Base-by-base conservation (phyloP, 345 rosid species). In the Aethionema arabicum region DNA sequence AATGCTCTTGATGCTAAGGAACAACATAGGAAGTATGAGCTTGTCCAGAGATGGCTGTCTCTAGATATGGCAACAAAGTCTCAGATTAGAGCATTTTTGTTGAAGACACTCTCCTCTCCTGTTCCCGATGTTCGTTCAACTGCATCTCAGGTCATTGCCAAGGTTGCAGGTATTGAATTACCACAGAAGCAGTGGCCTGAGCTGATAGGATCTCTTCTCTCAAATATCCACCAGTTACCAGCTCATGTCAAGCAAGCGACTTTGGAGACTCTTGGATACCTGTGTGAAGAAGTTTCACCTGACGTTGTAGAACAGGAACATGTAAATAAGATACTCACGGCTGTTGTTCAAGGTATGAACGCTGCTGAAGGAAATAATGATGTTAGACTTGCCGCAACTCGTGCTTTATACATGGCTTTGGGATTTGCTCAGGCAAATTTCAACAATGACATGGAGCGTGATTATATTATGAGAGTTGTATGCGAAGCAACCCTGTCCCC, bases 181-280 rank as follows among this genome's bases (percentile, higher is more conserved):
- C 89, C 92, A 4, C 92, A 83, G 66, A 82, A 82, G 67, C 92
- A 81, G 70, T 85, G 92, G 92, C 87, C 92, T 12, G 92, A 85
- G 74, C 76, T 85, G 44, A 53, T 86, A 16, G 91, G 70, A 67
- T 73, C 83, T 4, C 88, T 85, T 56, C 75, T 85, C 53, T 80
- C 88, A 8, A 82, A 77, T 63, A 74, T 80, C 77, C 91, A 83
- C 55, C 87, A 83, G 64, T 66, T 85, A 12, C 88, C 84, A 9
- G 72, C 80, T 54, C 82, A 83, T 68, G 80, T 80, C 55, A 85
- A 83, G 79, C 88, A 85, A 66, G 88, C 91, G 11, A 85, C 88
- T 49, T 67, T 85, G 43, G 91, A 85, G 75, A 83, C 91, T 63
- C 91, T 85, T 70, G 91, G 91, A 38, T 85, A 85, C 66, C 62